phyloP scores from a whole-genome alignment of 2,329 filamentous ascomycete species.

The Scedosporium apiospermum region DNA sequence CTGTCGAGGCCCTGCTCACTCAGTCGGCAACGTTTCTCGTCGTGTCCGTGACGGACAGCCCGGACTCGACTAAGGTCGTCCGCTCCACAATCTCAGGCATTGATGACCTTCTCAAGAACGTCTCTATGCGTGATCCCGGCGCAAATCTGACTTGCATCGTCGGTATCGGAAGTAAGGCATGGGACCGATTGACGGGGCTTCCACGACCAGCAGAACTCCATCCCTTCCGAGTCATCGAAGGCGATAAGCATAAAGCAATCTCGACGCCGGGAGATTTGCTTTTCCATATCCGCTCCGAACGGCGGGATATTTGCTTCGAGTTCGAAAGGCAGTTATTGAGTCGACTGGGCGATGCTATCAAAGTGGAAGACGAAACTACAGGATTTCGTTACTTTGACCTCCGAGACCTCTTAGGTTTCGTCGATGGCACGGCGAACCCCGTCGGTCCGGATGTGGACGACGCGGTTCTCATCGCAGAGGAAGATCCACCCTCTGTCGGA shows the following conservation, averaged over 20 bases:
- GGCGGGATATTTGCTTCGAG: slow-evolving; percentile 48
- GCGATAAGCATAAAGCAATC: slow-evolving; percentile 37
- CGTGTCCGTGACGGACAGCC: slow-evolving; percentile 26
- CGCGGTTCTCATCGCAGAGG: slow-evolving; percentile 31
- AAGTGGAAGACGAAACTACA: slow-evolving; percentile 39
- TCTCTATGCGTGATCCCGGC: slow-evolving; percentile 39
- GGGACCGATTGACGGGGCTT: slow-evolving; percentile 34
- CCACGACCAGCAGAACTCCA: slow-evolving; percentile 41
- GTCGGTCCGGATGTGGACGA: slow-evolving; percentile 31
- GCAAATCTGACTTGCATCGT: slow-evolving; percentile 40
- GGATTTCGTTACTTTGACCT: slow-evolving; percentile 53
- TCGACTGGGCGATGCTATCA: slow-evolving; percentile 34
- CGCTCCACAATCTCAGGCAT: slow-evolving; percentile 34
- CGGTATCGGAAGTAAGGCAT: slow-evolving; percentile 41
- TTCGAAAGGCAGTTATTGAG: slow-evolving; percentile 46
- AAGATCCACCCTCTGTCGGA: slow-evolving; percentile 29
- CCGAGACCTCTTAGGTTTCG: slow-evolving; percentile 48
- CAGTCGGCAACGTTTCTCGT: slow-evolving; percentile 44
- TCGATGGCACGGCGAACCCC: slow-evolving; percentile 52
- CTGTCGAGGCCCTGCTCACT: slow-evolving; percentile 41
- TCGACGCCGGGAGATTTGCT: slow-evolving; percentile 48
- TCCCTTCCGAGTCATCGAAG: slow-evolving; percentile 36
- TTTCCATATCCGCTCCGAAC: slow-evolving; percentile 48
- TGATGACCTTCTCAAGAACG: slow-evolving; percentile 38
- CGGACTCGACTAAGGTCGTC: slow-evolving; percentile 27